Evolutionary conservation across 2,329 filamentous ascomycete species (phyloP), one percentile per base, ranked within the genome.

Genomic region (Colletotrichum brevisporum): DNA sequence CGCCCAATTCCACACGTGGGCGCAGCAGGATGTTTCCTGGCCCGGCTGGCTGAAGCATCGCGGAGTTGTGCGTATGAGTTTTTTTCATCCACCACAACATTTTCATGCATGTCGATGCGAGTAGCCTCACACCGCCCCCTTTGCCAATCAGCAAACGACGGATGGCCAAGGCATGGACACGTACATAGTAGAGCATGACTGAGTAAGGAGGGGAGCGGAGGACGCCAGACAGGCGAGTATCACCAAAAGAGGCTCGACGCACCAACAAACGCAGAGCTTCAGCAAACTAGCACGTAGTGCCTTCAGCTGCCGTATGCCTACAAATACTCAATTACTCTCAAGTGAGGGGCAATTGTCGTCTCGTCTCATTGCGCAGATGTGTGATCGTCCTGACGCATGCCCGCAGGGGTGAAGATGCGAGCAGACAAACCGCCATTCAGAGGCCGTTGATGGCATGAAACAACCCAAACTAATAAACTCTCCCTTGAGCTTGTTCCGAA

Each of bases 381-480:
- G 50, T 60, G 66, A 52, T 56, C 24, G 62, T 26, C 18, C 15
- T 56, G 6, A 26, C 24, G 26, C 36, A 47, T 67, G 21, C 31
- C 51, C 31, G 31, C 31, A 36, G 31, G 31, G 31, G 31, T 8
- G 8, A 36, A 36, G 8, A 36, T 36, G 31, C 31, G n/a, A 52
- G 47, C 63, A 43, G 54, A 39, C 36, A 16, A 39, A 45, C 36
- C 45, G 43, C 31, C 31, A 26, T 51, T 48, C n/a, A 60, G 56
- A 66, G 18, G 43, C 62, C 55, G 62, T 60, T 52, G 36, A 15
- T n/a, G 36, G 67, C 67, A 69, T 69, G 67, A 69, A 67, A 67
- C 67, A 69, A 51, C 18, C 24, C 43, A 60, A 60, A 69, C 60
- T 47, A 53, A 45, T 52, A 61, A 61, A 47, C 13, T 50, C 24